Base-by-base conservation (phyloP, 1,139 yeast species). In the Tardiomyces blankii region DNA sequence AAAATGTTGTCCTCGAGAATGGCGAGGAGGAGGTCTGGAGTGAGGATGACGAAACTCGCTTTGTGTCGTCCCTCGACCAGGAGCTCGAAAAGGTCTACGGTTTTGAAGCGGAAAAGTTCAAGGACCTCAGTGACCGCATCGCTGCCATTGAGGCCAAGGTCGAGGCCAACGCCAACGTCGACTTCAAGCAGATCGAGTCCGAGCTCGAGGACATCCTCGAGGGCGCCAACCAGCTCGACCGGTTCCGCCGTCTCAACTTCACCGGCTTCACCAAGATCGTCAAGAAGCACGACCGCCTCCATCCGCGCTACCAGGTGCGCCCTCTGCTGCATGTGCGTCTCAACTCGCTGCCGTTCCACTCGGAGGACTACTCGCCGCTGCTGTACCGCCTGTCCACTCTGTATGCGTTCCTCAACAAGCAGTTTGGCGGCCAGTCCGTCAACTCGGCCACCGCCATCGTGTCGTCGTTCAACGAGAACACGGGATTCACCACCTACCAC, bases 261-360 rank as follows among this genome's bases (percentile, higher is more conserved):
- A 89, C 98, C 19, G 98, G 97, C 2, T 91, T 91, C 66, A 76
- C 81, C 59, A 91, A 91, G 63, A 86, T 91, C 56, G 96, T 89
- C 54, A 89, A 91, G 70, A 91, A 89, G 66, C 98, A 91, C 61
- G 98, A 91, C 66, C 77, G 96, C 48, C 66, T 89, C 53, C 96
- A 89, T 62, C 76, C 88, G 18, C 74, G 78, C 53, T 91, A 83
- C 64, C 82, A 91, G 28, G 96, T 91, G 38, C 82, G 80, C 63
- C 95, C 97, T 0, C 69, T 91, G 58, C 70, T 91, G 56, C 86
- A 86, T 54, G 96, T 91, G 40, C 75, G 98, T 58, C 74, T 91
- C 64, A 82, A 81, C 62, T 82, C 82, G 45, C 72, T 89, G 57
- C 97, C 98, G 1, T 84, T 89, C 73, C 94, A 89, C 63, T 79